Percentiles rank a stretch among this genome's conserved stretches.
These are phyloP conservation scores for Pseudozyma hubeiensis DNA, from an alignment of 1,284 basidiomycete genomes.

Conservation along the genomic window DNA sequence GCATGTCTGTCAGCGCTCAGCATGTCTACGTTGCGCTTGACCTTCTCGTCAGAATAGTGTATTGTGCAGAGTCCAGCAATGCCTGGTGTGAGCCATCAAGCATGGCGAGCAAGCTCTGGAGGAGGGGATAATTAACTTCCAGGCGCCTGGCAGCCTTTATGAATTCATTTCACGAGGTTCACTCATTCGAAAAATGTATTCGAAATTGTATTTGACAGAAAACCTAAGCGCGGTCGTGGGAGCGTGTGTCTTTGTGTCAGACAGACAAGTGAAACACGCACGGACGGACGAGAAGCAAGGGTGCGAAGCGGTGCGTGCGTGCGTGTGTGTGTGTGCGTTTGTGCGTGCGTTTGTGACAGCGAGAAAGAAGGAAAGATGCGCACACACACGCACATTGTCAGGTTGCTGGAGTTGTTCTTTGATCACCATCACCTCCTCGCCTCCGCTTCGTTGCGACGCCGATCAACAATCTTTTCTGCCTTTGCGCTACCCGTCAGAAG, in stretches of 20 bases:
- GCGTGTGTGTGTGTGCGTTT: conserved; percentile 22
- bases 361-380: conserved; percentile 9
- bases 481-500: too few species aligned
- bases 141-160: too few species aligned
- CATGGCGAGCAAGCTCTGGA: too few species aligned
- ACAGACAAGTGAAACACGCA: conserved; percentile 31
- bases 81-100: too few species aligned
- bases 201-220: neutral
- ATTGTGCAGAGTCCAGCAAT: too few species aligned
- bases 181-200: neutral
- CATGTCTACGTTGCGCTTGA: too few species aligned
- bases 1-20: neutral
- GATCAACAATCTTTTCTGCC: too few species aligned
- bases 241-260: neutral
- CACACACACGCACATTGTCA: neutral
- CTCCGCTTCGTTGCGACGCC: too few species aligned
- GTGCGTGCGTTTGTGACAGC: neutral
- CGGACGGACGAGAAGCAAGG: conserved; percentile 16
- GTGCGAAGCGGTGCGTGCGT: conserved; percentile 11
- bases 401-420: neutral
- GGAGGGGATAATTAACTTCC: too few species aligned
- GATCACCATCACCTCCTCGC: conserved; percentile 1
- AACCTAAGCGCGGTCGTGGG: conserved; percentile 6
- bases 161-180: too few species aligned
- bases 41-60: too few species aligned